Percentiles rank a stretch among this genome's conserved stretches.
Conservation (phyloP, 768 basidiomycete species). For the Nidula microcarpa region DNA sequence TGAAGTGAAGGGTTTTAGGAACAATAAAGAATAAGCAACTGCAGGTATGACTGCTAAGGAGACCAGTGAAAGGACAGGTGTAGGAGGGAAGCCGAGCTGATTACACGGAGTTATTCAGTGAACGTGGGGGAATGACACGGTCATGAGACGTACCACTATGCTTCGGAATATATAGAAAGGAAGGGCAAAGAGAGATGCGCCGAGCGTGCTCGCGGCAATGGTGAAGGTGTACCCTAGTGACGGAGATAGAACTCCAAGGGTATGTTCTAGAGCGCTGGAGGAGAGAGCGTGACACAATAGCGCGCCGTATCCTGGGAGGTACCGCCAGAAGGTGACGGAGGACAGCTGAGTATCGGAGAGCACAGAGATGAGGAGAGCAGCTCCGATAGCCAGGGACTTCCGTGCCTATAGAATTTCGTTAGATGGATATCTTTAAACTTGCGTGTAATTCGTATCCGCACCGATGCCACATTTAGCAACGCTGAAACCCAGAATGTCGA, state of each 20-base stretch:
- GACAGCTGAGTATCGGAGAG: slow-evolving; percentile 50
- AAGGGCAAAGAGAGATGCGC: slow-evolving; percentile 59
- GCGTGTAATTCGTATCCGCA: slow-evolving; percentile 20
- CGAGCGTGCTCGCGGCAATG: slow-evolving; percentile 53
- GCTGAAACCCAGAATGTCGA: slow-evolving; percentile 64
- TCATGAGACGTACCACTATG: slow-evolving; percentile 43
- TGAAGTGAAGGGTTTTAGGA: slow-evolving; percentile 50
- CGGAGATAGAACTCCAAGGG: slow-evolving; percentile 52
- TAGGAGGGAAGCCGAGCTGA: slow-evolving; percentile 48
- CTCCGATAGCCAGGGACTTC: slow-evolving; percentile 40
- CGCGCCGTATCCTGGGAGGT: slow-evolving; percentile 66
- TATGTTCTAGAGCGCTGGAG: slow-evolving; percentile 62
- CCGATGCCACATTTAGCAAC: slow-evolving; percentile 44
- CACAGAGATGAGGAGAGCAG: slow-evolving; percentile 53
- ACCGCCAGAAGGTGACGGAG: slow-evolving; percentile 34
- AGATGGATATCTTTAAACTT: background rate
- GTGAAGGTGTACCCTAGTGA: slow-evolving; percentile 55
- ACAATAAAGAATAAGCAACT: slow-evolving; percentile 60
- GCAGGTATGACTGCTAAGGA: slow-evolving; percentile 60
- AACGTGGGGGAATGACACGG: background rate
- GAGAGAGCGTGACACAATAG: slow-evolving; percentile 55
- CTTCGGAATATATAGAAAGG: slow-evolving; percentile 63
- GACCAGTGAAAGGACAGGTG: slow-evolving; percentile 51
- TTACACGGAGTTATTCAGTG: slow-evolving; percentile 6
- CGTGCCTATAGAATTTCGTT: slow-evolving; percentile 34